Conservation (phyloP, 2,329 filamentous ascomycete species). For the Ceratocystis destructans region DNA sequence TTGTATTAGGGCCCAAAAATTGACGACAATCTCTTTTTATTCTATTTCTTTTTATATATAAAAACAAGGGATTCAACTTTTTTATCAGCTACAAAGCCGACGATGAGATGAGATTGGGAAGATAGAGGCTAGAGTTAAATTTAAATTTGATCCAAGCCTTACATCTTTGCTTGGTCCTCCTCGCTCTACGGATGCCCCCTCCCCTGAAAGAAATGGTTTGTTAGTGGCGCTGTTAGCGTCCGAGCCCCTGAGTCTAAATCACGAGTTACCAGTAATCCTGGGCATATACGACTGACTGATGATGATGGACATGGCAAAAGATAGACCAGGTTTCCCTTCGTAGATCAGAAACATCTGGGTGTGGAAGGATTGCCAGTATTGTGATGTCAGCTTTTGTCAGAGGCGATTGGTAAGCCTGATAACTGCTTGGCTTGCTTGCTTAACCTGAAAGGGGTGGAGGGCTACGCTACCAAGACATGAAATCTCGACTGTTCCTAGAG, state of each 20-base stretch:
- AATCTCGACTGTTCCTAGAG: background rate
- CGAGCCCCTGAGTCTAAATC: conserved; percentile 2
- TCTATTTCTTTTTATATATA: background rate
- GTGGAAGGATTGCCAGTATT: too few species aligned
- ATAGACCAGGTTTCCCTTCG: background rate
- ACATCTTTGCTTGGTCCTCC: background rate
- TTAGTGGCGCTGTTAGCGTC: conserved; percentile 7
- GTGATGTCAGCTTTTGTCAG: too few species aligned
- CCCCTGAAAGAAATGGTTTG: background rate
- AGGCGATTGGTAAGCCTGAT: too few species aligned
- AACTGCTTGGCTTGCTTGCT: too few species aligned
- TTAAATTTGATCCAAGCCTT: background rate
- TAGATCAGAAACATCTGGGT: background rate
- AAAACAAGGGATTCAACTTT: background rate
- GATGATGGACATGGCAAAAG: conserved; percentile 2
- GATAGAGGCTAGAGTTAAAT: background rate
- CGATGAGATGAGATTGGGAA: background rate
- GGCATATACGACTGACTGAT: background rate
- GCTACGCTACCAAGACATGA: background rate
- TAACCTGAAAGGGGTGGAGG: background rate
- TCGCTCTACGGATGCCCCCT: background rate
- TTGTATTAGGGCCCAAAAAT: too few species aligned
- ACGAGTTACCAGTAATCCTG: background rate
- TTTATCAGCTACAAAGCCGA: background rate
- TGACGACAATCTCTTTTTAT: too few species aligned